Evolutionary conservation across 2,329 filamentous ascomycete species (phyloP), one percentile per base, ranked within the genome.

Genomic region (Paramyrothecium sp.): DNA sequence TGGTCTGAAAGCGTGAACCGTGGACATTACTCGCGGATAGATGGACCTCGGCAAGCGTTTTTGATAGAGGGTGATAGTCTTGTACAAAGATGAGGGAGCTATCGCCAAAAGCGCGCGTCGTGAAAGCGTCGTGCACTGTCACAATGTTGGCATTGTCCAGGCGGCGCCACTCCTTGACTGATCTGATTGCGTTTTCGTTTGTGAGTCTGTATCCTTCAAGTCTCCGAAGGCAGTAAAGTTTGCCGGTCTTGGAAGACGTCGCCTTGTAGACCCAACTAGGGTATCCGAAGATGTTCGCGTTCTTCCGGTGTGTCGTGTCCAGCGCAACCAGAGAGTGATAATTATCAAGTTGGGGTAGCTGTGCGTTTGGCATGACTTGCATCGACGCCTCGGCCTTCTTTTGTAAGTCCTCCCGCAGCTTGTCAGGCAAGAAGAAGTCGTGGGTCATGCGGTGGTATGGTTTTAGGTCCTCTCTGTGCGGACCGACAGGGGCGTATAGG

Each of bases 261-360:
- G 93, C 94, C 76, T 98, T 98, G 78, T 97, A 99, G 1, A 97
- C 86, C 92, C 93, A 98, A 65, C 89, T 97, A 7, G 89, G 86
- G 67, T 92, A 96, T 26, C 92, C 92, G 73, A 97, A 97, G 17
- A 90, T 85, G 13, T 85, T 83, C 3, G 88, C 84, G 63, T 89
- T 92, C 71, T 92, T 93, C 63, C 92, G 86, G 59, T 91, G 87
- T 53, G 83, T 89, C 10, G 88, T 90, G 72, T 98, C 93, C 48
- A 99, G 78, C 3, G 94, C 91, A 10, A 97, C 92, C 12, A 99
- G 81, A 3, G 92, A 96, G 73, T 98, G 93, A 70, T 95, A 98
- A 66, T 92, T 89, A 67, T 96, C 92, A 55, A 98, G 83, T 58
- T 86, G 82, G 7, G 92, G 91, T 8, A 96, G 79, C 58, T 91